These are phyloP conservation scores for Deakozyma indianensis DNA, from an alignment of 805 yeast species.

Conservation along the genomic window DNA sequence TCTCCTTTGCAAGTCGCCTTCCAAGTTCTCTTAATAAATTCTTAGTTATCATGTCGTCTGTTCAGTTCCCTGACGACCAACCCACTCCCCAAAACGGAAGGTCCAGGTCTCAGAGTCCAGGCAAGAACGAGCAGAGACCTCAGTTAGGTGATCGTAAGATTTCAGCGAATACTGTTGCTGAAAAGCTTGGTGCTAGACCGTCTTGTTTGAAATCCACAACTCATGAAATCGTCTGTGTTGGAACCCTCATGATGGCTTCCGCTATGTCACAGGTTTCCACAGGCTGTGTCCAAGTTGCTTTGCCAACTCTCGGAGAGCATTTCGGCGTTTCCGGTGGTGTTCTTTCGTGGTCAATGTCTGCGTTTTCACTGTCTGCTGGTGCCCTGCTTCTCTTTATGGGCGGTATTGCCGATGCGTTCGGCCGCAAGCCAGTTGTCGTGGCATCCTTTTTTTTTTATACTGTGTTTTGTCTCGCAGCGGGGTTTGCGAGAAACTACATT, in stretches of 20 bases:
- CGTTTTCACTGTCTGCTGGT: conserved; percentile 30
- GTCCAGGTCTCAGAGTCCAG: too few relatives aligned
- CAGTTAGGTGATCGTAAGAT: not conserved
- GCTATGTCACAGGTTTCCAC: conserved; percentile 27
- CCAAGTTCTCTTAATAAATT: too few relatives aligned
- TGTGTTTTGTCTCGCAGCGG: conserved; percentile 18
- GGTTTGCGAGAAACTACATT: conserved; percentile 17
- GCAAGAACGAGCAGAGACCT: not conserved
- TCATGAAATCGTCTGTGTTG: conserved; percentile 24
- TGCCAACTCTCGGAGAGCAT: conserved; percentile 22
- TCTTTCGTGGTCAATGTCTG: conserved; percentile 30
- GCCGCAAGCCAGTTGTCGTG: conserved; percentile 28
- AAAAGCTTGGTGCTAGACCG: not conserved
- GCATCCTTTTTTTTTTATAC: conserved; percentile 23
- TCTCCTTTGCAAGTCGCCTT: too few relatives aligned
- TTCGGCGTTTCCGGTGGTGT: conserved; percentile 27
- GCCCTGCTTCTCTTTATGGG: conserved; percentile 30
- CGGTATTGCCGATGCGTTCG: conserved; percentile 33
- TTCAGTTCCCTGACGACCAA: too few relatives aligned
- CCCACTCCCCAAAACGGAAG: too few relatives aligned
- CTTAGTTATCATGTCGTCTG: too few relatives aligned
- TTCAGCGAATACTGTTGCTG: not conserved
- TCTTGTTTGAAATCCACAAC: conserved; percentile 16
- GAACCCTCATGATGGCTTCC: conserved; percentile 25
- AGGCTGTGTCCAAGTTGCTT: conserved; percentile 25